Conservation (phyloP, 1,284 basidiomycete genomes). For the Papiliotrema flavescens region DNA sequence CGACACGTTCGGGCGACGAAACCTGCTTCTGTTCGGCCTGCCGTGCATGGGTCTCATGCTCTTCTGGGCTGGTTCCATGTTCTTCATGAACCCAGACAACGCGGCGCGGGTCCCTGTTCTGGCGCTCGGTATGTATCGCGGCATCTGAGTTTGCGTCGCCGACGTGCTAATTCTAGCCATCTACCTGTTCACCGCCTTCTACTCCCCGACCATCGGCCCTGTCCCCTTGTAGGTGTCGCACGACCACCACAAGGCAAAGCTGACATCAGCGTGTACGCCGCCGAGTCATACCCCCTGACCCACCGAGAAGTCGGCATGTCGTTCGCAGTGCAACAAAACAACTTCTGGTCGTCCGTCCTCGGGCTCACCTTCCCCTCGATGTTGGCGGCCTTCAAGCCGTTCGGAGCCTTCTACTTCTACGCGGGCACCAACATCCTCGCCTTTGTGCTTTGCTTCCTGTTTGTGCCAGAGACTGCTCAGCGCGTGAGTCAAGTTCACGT, state of each 20-base stretch:
- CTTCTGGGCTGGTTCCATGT: slow-evolving; percentile 45
- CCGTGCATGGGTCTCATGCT: slow-evolving; percentile 45
- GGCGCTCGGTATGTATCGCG: slow-evolving; percentile 25
- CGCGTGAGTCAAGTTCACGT: background rate
- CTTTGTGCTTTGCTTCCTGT: slow-evolving; percentile 31
- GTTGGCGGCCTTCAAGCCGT: slow-evolving; percentile 59
- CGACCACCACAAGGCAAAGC: background rate
- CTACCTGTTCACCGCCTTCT: slow-evolving; percentile 48
- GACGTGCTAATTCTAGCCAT: slow-evolving; percentile 24
- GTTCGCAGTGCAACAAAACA: slow-evolving; percentile 29
- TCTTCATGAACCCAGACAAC: slow-evolving; percentile 44
- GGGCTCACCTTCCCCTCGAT: slow-evolving; percentile 56
- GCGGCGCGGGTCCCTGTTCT: slow-evolving; percentile 56
- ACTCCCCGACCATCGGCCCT: slow-evolving; percentile 62
- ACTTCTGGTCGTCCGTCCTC: slow-evolving; percentile 19
- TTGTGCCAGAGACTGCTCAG: slow-evolving; percentile 34
- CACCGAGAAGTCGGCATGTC: slow-evolving; percentile 53
- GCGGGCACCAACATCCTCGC: slow-evolving; percentile 27
- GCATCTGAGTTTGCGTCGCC: slow-evolving; percentile 38
- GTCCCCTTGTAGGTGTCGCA: slow-evolving; percentile 53
- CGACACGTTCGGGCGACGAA: slow-evolving; percentile 60
- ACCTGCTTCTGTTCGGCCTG: slow-evolving; percentile 60
- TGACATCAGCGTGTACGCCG: slow-evolving; percentile 42
- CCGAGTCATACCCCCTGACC: slow-evolving; percentile 52
- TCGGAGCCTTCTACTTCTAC: slow-evolving; percentile 61